Conservation (phyloP, 495 filamentous ascomycete genomes). For the Astrocystis sublimbata region DNA sequence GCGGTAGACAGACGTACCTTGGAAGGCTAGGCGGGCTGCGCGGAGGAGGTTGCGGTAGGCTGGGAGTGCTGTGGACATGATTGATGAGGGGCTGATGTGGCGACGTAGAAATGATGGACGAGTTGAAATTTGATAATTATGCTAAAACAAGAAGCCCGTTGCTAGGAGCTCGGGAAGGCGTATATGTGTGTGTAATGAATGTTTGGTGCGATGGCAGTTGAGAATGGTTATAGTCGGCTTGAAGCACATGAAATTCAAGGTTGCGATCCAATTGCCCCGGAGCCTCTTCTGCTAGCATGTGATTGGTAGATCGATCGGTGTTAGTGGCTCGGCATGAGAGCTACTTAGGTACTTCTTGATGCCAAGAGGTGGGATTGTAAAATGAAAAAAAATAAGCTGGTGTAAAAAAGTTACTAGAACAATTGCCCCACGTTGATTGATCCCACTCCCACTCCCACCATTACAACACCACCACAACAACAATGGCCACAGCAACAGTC, state of each 20-base stretch:
- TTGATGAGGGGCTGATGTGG: background rate
- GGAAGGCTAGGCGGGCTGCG: slow-evolving; percentile 78
- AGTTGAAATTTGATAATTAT: too few species aligned
- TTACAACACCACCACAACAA: slow-evolving; percentile 8
- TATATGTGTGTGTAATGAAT: too few species aligned
- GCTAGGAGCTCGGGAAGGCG: too few species aligned
- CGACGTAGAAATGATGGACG: too few species aligned
- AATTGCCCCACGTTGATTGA: slow-evolving; percentile 19
- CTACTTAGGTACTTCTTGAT: too few species aligned
- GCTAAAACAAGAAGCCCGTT: too few species aligned
- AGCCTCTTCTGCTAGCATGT: background rate
- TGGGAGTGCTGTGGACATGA: slow-evolving; percentile 60
- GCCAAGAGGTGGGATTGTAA: slow-evolving; percentile 17
- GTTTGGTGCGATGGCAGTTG: background rate
- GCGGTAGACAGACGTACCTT: slow-evolving; percentile 66
- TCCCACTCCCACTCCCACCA: background rate
- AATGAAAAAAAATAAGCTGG: slow-evolving; percentile 10
- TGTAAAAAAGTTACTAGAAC: slow-evolving; percentile 6
- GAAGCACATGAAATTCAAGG: slow-evolving; percentile 29
- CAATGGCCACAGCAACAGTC: slow-evolving; percentile 43
- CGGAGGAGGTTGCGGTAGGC: slow-evolving; percentile 86
- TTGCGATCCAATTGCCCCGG: slow-evolving; percentile 7
- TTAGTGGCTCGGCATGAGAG: background rate
- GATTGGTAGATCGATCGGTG: slow-evolving; percentile 6
- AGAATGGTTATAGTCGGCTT: background rate